Evolutionary conservation across 805 yeast genomes (phyloP).

Genomic region (Suhomyces sp.): DNA sequence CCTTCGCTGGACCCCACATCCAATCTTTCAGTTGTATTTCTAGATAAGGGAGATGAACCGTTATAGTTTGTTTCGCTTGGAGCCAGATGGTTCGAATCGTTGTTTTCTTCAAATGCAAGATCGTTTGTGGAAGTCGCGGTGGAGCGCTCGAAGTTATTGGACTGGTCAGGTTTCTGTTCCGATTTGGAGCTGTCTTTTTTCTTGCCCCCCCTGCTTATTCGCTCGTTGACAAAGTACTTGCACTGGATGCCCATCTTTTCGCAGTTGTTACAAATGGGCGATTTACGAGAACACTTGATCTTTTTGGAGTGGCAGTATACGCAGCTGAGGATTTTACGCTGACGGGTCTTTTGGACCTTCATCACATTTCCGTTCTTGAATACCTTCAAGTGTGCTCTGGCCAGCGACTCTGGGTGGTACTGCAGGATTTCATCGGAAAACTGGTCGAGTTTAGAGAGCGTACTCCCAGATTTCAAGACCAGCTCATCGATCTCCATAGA

Average conservation of each 20-base stretch:
- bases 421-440: background rate
- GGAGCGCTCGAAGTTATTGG: background rate
- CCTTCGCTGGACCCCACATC: background rate
- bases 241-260: slow-evolving; percentile 46
- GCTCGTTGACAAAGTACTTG: slow-evolving; percentile 55
- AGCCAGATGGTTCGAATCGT: background rate
- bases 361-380: slow-evolving; percentile 52
- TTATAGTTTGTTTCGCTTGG: background rate
- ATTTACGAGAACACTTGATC: slow-evolving; percentile 58
- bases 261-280: slow-evolving; percentile 58
- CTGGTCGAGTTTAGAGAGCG: background rate
- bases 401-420: background rate
- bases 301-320: slow-evolving; percentile 60
- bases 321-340: slow-evolving; percentile 55
- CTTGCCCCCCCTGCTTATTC: slow-evolving; percentile 48
- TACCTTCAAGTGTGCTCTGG: slow-evolving; percentile 17
- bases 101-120: background rate
- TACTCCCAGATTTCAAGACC: background rate
- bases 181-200: slow-evolving; percentile 4
- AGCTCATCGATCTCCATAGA: background rate
- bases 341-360: slow-evolving; percentile 61
- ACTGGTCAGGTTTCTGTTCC: background rate
- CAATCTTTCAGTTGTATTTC: background rate
- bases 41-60: background rate
- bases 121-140: background rate